Base-by-base conservation (phyloP, 2,329 filamentous ascomycete species). In the Colletotrichum sp. region DNA sequence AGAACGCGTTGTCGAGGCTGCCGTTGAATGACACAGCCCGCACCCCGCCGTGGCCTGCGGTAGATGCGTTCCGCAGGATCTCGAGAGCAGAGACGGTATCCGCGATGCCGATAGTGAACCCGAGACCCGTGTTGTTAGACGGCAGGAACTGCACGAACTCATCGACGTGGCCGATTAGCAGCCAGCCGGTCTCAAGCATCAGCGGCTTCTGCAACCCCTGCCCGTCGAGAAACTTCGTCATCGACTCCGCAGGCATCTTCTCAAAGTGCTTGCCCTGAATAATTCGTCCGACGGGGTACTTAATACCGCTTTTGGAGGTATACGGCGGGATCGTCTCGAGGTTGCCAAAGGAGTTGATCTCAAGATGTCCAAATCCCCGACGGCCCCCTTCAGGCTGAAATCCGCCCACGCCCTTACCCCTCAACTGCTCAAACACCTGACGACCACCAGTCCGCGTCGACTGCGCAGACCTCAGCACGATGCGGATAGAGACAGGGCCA, bases 271-370 rank as follows among this genome's bases (percentile, higher is more conserved):
- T 75, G 21, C 72, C 68, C 12, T 62, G 55, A 9, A 70, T 63
- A 28, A 63, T 70, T 0, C 68, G 10, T 3, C 68, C 26, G 16
- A 30, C 55, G 6, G 73, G 69, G 36, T 72, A 73, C 57, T 13
- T 52, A 5, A 68, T 63, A 1, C 64, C 74, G 49, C 65, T 62
- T 26, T 69, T 67, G 18, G 68, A 75, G 5, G n/a, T 64, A 21
- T 77, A 71, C 0, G 85, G 85, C 6, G 84, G 85, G 32, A 86
- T 85, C 0, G 84, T 84, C 72, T 87, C 85, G 5, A 87, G 65
- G 70, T 87, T 86, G 0, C 85, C 82, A 5, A 68, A 73, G 0
- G 77, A 79, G 34, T 82, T 80, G 32, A 79, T 79, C 70, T 86
- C 85, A 15, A 85, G 66, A 63, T 86, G 85, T 3, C 85, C 81